Percentiles rank a stretch among this genome's conserved stretches.
These are phyloP conservation scores for Lomentospora prolificans DNA, from an alignment of 2,329 filamentous ascomycete species.

Conservation along the genomic window DNA sequence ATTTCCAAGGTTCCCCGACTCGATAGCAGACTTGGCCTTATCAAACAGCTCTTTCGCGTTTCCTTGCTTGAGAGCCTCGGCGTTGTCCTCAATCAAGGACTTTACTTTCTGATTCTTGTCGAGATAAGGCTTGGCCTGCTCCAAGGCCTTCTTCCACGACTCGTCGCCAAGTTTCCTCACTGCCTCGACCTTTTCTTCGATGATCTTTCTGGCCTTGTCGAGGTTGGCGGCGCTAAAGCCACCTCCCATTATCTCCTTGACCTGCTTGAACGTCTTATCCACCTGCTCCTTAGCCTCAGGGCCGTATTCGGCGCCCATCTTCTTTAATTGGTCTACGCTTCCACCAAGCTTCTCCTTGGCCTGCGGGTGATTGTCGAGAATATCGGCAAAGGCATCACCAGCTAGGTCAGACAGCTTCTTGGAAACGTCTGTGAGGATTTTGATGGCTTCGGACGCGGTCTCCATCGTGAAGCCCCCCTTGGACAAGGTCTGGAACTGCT, in stretches of 20 bases:
- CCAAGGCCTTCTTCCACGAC: slow-evolving; percentile 60
- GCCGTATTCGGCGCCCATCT: slow-evolving; percentile 59
- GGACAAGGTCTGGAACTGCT: slow-evolving; percentile 52
- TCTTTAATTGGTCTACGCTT: slow-evolving; percentile 57
- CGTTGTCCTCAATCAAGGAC: slow-evolving; percentile 62
- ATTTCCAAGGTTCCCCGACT: slow-evolving; percentile 48
- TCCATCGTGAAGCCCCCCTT: slow-evolving; percentile 52
- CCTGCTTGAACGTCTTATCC: slow-evolving; percentile 59
- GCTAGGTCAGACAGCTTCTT: slow-evolving; percentile 51
- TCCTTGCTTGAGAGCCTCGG: slow-evolving; percentile 55
- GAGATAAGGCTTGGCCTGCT: slow-evolving; percentile 61
- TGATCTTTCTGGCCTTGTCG: slow-evolving; percentile 48
- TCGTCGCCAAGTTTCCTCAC: slow-evolving; percentile 59
- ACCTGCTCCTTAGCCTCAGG: slow-evolving; percentile 70
- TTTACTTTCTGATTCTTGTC: slow-evolving; percentile 72
- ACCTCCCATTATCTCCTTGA: slow-evolving; percentile 52
- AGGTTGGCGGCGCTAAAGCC: slow-evolving; percentile 45
- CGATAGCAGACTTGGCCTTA: slow-evolving; percentile 49
- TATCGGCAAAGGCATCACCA: slow-evolving; percentile 51
- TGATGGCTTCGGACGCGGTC: slow-evolving; percentile 50
- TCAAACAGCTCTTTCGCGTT: slow-evolving; percentile 55
- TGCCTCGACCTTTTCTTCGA: slow-evolving; percentile 61
- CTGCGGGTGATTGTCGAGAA: slow-evolving; percentile 64
- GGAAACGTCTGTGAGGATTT: slow-evolving; percentile 52
- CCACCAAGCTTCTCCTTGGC: slow-evolving; percentile 64